Percentiles rank a stretch among this genome's conserved stretches.
Evolutionary conservation across 208 protist genomes (phyloP).

Genomic region (Crithidia sp.): DNA sequence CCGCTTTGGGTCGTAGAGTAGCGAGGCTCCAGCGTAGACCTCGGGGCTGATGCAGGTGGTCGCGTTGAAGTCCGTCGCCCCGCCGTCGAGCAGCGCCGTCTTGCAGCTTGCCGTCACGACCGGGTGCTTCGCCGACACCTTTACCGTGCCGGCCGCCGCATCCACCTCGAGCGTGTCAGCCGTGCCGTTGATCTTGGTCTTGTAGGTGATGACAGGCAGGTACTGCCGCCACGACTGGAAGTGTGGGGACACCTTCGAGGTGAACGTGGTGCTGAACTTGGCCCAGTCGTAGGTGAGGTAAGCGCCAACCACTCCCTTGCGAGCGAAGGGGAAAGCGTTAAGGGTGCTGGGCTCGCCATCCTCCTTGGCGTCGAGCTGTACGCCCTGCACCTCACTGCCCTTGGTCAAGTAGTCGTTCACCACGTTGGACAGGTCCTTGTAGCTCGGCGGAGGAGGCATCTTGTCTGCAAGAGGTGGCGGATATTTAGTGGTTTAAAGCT

Average conservation of each 20-base stretch:
- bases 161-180: slow-evolving; percentile 25
- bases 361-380: slow-evolving; percentile 51
- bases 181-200: slow-evolving; percentile 19
- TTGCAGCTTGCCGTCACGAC: slow-evolving; percentile 40
- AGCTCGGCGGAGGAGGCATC: slow-evolving; percentile 37
- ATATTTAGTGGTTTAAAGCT: too few relatives aligned
- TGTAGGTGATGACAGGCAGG: slow-evolving; percentile 44
- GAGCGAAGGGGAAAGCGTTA: slow-evolving; percentile 59
- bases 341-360: slow-evolving; percentile 17
- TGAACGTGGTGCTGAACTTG: slow-evolving; percentile 17
- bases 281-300: slow-evolving; percentile 41
- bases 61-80: slow-evolving; percentile 36
- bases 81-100: slow-evolving; percentile 37
- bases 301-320: slow-evolving; percentile 33
- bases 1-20: slow-evolving; percentile 67
- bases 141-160: slow-evolving; percentile 16
- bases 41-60: slow-evolving; percentile 44
- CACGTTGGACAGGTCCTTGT: slow-evolving; percentile 42
- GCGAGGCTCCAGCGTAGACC: slow-evolving; percentile 38
- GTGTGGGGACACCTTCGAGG: slow-evolving; percentile 22
- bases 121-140: slow-evolving; percentile 41
- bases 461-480: not conserved
- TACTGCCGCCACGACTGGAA: slow-evolving; percentile 41
- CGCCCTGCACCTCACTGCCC: slow-evolving; percentile 39
- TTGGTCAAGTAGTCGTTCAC: slow-evolving; percentile 64